Evolutionary conservation across 1,284 basidiomycete genomes (phyloP).

Genomic region (Anthracocystis panici-leucophaei): DNA sequence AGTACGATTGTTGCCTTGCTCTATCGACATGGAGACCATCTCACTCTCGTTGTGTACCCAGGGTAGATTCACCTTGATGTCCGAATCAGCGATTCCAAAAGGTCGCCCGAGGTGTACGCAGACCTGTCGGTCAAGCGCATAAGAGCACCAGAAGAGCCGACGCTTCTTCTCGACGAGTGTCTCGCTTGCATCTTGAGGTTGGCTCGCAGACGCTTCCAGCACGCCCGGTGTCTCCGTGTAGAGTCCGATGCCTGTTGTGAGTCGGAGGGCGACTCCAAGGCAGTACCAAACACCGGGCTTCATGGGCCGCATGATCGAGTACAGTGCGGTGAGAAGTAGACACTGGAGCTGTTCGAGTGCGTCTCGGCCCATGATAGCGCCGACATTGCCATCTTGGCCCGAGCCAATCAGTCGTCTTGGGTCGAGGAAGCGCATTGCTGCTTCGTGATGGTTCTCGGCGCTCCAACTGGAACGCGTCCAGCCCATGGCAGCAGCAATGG

Average conservation of each 20-base stretch:
- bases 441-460: slow-evolving; percentile 53
- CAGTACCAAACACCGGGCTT: slow-evolving; percentile 53
- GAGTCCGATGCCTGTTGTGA: slow-evolving; percentile 49
- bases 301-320: slow-evolving; percentile 55
- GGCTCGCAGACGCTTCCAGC: slow-evolving; percentile 21
- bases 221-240: slow-evolving; percentile 41
- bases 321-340: slow-evolving; percentile 46
- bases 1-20: slow-evolving; percentile 3
- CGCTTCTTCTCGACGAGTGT: slow-evolving; percentile 42
- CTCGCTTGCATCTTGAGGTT: slow-evolving; percentile 30
- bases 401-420: slow-evolving; percentile 22
- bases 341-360: slow-evolving; percentile 53
- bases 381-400: slow-evolving; percentile 44
- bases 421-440: slow-evolving; percentile 52
- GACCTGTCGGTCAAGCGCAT: slow-evolving; percentile 49
- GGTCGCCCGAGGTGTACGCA: slow-evolving; percentile 51
- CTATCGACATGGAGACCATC: slow-evolving; percentile 32
- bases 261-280: slow-evolving; percentile 47
- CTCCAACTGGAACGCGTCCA: slow-evolving; percentile 48
- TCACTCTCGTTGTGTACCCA: slow-evolving; percentile 42
- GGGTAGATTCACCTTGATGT: slow-evolving; percentile 47
- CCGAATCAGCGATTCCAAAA: slow-evolving; percentile 51
- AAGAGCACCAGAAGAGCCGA: slow-evolving; percentile 53
- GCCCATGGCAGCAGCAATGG: slow-evolving; percentile 52
- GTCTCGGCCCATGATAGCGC: slow-evolving; percentile 51